A percentile compares a stretch with the other conserved stretches of the same genome.
phyloP scores from a whole-genome alignment of 2,329 filamentous ascomycete species.

The Hirsutella minnesotensis region DNA sequence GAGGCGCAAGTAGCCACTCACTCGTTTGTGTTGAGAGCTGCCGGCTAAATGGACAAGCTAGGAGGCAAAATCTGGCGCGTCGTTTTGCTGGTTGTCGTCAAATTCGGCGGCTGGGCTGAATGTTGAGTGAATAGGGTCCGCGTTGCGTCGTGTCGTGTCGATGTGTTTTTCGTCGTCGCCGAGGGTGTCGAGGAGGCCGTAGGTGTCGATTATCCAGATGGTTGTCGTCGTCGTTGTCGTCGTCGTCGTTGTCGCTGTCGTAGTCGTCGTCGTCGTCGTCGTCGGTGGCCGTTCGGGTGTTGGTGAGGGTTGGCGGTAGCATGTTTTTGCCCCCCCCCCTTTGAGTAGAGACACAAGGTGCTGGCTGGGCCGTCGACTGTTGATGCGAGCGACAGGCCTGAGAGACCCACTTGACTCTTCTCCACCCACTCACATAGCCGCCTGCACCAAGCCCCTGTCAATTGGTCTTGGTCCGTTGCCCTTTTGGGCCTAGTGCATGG shows the following conservation, averaged over 20 bases:
- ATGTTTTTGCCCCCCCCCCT: not conserved
- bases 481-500: not conserved
- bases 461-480: not conserved
- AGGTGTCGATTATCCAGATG: no score
- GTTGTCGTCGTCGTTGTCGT: not conserved
- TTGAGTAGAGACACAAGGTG: no score
- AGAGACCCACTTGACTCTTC: not conserved
- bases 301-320: not conserved
- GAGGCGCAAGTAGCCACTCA: no score
- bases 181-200: no score
- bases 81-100: no score
- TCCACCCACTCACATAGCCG: not conserved
- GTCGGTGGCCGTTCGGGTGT: not conserved
- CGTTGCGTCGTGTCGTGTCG: no score
- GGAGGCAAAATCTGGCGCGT: no score
- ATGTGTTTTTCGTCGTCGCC: no score
- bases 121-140: no score
- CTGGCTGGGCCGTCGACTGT: not conserved
- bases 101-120: no score
- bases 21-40: no score
- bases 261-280: not conserved
- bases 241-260: not conserved
- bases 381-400: not conserved
- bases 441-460: not conserved
- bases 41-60: no score